Conservation (phyloP, 2,329 filamentous ascomycete species). For the Xylaria sp. region DNA sequence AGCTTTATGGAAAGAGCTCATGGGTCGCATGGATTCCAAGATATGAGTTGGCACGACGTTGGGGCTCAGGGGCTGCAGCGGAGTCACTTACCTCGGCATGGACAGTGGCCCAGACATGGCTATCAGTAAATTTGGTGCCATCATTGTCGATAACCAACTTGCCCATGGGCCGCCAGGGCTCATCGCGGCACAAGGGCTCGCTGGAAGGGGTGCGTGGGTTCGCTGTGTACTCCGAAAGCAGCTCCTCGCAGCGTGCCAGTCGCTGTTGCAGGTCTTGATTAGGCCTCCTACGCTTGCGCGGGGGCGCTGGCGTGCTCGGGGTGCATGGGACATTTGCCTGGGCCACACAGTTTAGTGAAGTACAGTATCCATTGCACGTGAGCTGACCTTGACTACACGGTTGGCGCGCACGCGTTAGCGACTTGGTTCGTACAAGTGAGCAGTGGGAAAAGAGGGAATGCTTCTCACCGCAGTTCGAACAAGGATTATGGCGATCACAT, state of each 20-base stretch:
- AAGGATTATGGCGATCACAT: constrained; percentile 64
- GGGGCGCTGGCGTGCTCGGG: constrained; percentile 64
- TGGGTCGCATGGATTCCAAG: background rate
- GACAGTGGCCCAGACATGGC: constrained; percentile 58
- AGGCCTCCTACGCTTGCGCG: constrained; percentile 62
- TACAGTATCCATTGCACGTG: constrained; percentile 4
- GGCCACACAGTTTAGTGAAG: constrained; percentile 19
- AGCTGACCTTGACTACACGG: constrained; percentile 53
- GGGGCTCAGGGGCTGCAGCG: background rate
- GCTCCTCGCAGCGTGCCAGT: constrained; percentile 62
- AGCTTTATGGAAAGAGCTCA: background rate
- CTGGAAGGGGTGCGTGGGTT: constrained; percentile 33
- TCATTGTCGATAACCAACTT: constrained; percentile 62
- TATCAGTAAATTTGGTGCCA: constrained; percentile 62
- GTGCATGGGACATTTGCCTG: constrained; percentile 65
- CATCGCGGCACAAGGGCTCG: constrained; percentile 39
- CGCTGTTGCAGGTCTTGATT: constrained; percentile 68
- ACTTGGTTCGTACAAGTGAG: background rate
- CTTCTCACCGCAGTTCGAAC: constrained; percentile 56
- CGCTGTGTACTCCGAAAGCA: constrained; percentile 62
- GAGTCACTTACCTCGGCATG: constrained; percentile 58
- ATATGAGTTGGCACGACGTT: background rate
- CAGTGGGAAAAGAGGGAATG: background rate
- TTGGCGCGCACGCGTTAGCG: constrained; percentile 9
- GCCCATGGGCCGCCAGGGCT: constrained; percentile 53